These are phyloP conservation scores for Crassisporium funariophilum DNA, from an alignment of 768 basidiomycete species.

Conservation along the genomic window DNA sequence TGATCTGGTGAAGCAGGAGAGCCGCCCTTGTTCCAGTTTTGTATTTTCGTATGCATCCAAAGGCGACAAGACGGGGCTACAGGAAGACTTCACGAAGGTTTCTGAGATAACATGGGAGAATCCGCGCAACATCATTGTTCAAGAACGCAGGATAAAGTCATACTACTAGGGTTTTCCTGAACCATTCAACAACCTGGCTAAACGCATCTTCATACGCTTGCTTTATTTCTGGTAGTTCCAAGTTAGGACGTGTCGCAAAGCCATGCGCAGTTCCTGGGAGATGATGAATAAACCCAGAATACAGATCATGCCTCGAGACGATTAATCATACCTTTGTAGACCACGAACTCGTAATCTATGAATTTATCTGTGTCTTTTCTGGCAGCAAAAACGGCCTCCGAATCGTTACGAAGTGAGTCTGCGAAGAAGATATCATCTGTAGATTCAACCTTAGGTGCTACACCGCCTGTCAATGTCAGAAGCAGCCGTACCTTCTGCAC, in stretches of 20 bases:
- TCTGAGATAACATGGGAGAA: background rate
- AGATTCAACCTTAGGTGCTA: background rate
- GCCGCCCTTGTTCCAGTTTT: too few relatives aligned
- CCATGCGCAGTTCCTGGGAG: conserved; percentile 46
- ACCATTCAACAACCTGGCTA: conserved; percentile 46
- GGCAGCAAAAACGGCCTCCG: conserved; percentile 38
- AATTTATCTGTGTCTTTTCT: conserved; percentile 38
- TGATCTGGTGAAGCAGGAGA: too few relatives aligned
- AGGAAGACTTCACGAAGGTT: background rate
- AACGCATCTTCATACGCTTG: conserved; percentile 44
- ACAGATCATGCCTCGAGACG: too few relatives aligned
- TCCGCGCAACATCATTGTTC: background rate
- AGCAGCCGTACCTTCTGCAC: conserved; percentile 38
- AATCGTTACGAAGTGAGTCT: conserved; percentile 27
- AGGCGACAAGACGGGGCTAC: background rate
- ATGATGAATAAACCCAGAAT: too few relatives aligned
- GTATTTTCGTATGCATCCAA: conserved; percentile 1
- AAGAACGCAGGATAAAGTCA: background rate
- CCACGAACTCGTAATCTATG: conserved; percentile 47
- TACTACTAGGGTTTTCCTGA: conserved; percentile 35
- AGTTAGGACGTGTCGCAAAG: conserved; percentile 45
- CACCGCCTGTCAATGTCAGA: too few relatives aligned
- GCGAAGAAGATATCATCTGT: conserved; percentile 43
- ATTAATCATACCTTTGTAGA: conserved; percentile 50
- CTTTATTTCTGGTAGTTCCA: conserved; percentile 39